phyloP scores from a whole-genome alignment of 495 filamentous ascomycete species.

The Trichoderma orchidacearum region DNA sequence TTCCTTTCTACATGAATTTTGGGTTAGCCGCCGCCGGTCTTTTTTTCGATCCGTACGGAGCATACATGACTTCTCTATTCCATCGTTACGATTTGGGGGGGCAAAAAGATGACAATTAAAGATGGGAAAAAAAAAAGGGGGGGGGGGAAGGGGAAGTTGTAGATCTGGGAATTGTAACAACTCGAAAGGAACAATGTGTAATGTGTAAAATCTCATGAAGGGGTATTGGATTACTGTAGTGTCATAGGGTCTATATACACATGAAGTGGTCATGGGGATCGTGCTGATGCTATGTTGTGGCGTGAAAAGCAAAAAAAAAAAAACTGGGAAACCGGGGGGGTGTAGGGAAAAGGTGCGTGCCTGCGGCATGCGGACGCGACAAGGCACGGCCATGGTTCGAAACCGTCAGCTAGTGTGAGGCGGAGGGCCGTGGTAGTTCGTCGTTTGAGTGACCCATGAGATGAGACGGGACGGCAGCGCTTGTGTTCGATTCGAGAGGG shows the following conservation, averaged over 20 bases:
- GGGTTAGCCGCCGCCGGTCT: background rate
- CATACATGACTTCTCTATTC: constrained; percentile 1
- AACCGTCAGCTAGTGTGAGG: background rate
- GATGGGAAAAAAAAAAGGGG: background rate
- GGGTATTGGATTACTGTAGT: constrained; percentile 1
- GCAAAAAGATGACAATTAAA: background rate
- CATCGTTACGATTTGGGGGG: background rate
- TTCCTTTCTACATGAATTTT: background rate
- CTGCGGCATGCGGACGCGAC: background rate
- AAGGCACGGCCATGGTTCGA: background rate
- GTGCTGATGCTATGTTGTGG: background rate
- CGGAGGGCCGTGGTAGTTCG: background rate
- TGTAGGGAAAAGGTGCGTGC: background rate
- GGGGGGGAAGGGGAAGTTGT: background rate
- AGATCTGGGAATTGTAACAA: background rate
- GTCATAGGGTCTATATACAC: constrained; percentile 1
- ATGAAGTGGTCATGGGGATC: constrained; percentile 1
- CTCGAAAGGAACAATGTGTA: background rate
- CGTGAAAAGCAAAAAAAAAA: no score
- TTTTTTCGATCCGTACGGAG: background rate
- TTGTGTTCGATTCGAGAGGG: no score
- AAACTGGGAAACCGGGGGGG: background rate
- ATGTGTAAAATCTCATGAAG: background rate
- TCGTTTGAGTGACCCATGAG: background rate
- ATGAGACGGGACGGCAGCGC: no score